Conservation (phyloP, 2,329 filamentous ascomycete genomes). For the Fusarium sp. region DNA sequence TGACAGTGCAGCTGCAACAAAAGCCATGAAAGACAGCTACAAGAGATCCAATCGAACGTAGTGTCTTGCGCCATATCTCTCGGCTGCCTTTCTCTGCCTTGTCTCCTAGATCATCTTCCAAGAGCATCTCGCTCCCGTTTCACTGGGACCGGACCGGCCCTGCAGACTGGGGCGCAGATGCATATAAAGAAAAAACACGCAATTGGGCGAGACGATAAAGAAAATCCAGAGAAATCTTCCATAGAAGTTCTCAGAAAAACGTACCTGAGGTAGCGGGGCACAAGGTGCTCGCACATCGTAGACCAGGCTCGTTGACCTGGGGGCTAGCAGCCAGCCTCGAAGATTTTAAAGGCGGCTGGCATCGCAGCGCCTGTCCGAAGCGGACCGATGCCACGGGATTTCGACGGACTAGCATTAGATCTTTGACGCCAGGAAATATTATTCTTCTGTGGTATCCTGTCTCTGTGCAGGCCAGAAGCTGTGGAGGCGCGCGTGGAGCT, state of each 20-base stretch:
- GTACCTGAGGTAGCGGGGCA: conserved; percentile 35
- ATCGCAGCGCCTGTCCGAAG: conserved; percentile 28
- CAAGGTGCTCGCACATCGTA: conserved; percentile 29
- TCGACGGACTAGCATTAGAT: conserved; percentile 32
- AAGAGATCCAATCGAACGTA: conserved; percentile 36
- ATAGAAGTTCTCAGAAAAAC: conserved; percentile 24
- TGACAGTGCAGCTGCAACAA: conserved; percentile 8
- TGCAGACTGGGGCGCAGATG: conserved; percentile 27
- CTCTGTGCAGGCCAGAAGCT: not conserved
- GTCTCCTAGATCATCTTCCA: not conserved
- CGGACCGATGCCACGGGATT: conserved; percentile 28
- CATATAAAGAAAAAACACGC: not conserved
- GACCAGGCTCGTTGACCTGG: conserved; percentile 4
- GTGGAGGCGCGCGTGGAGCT: conserved; percentile 29
- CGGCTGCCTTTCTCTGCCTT: not conserved
- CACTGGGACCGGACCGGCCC: conserved; percentile 40
- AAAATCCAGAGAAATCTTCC: conserved; percentile 18
- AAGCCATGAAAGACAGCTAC: conserved; percentile 2
- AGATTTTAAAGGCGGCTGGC: conserved; percentile 10
- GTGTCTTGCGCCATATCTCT: conserved; percentile 22
- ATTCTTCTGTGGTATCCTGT: not conserved
- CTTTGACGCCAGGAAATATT: not conserved
- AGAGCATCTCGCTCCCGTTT: conserved; percentile 24
- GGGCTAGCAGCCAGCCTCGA: conserved; percentile 3
- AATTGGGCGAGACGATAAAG: conserved; percentile 19